Evolutionary conservation across 2,329 filamentous ascomycete genomes (phyloP), one percentile per base, ranked within the genome.

Genomic region (Myriosclerotinia scirpicola): DNA sequence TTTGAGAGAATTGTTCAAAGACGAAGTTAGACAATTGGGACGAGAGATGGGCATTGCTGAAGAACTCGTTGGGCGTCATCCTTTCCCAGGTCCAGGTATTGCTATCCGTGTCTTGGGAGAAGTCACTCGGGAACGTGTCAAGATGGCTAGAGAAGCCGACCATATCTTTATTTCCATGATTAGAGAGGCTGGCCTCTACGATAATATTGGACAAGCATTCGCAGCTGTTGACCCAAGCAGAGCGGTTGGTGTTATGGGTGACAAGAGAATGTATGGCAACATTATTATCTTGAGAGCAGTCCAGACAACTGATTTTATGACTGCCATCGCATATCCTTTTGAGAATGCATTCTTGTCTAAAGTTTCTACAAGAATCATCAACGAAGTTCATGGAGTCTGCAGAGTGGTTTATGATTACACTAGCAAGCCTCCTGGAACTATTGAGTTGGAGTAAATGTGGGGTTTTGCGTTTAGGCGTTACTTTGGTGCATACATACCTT

Each of bases 141-240:
- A 87, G 65, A 95, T 96, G 70, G 91, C 87, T 2, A 81, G 91
- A n/a, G 82, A 90, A 76, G 91, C 90, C 1, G 91, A 93, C 74
- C 76, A 86, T 74, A 93, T 94, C 75, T 93, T 91, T 79, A 92
- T 93, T 72, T 83, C 84, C 69, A 87, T 89, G 83, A 93, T 94
- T 79, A 83, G 81, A 73, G 84, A 85, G 66, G 89, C 89, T 0
- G 90, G 90, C 14, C 78, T 93, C 30, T 94, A 94, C 77, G 78
- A 90, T 67, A 78, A 93, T 73, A 90, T 90, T 70, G 83, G 81
- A 53, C 88, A 91, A 74, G 89, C 89, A 0, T 91, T 86, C 74
- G 89, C 89, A 3, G 89, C 87, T n/a, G 79, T 91, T 20, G 77
- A 89, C 46, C 86, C 87, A 2, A 84, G 84, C 70, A 87, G 84